These are phyloP conservation scores for Santalum album DNA, from an alignment of 164 flowering plant species.

Conservation along the genomic window DNA sequence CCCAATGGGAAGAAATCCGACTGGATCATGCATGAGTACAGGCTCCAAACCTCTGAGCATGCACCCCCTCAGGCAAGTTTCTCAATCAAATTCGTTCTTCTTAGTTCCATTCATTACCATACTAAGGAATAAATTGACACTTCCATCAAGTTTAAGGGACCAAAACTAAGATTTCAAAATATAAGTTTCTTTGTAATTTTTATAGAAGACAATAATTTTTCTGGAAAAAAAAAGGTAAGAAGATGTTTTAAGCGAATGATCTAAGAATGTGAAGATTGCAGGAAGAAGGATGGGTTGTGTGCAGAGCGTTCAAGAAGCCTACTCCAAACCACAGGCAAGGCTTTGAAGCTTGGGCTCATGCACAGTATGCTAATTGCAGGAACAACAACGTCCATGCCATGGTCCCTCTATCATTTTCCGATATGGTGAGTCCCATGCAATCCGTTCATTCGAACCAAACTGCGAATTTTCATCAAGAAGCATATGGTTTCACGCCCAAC, in stretches of 20 bases:
- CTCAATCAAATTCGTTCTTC: too few species aligned
- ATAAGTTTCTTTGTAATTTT: too few species aligned
- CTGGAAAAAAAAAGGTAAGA: too few species aligned
- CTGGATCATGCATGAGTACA: constrained; percentile 85
- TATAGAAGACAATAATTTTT: too few species aligned
- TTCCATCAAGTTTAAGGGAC: too few species aligned
- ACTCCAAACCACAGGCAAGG: constrained; percentile 51
- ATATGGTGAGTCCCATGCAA: constrained; percentile 12
- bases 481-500: constrained; percentile 12
- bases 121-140: too few species aligned
- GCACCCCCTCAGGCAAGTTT: constrained; percentile 57
- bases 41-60: constrained; percentile 53
- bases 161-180: too few species aligned
- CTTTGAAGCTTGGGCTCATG: constrained; percentile 37
- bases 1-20: constrained; percentile 70
- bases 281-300: constrained; percentile 99
- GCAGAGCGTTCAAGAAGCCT: constrained; percentile 83
- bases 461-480: constrained; percentile 10
- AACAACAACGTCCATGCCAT: background rate
- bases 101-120: too few species aligned
- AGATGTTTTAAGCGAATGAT: too few species aligned
- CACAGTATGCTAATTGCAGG: constrained; percentile 17
- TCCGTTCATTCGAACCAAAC: constrained; percentile 14
- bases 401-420: constrained; percentile 14
- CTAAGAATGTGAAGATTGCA: constrained; percentile 16